These are phyloP conservation scores for Leccinum fuscescens DNA, from an alignment of 1,284 basidiomycete genomes.

Conservation along the genomic window DNA sequence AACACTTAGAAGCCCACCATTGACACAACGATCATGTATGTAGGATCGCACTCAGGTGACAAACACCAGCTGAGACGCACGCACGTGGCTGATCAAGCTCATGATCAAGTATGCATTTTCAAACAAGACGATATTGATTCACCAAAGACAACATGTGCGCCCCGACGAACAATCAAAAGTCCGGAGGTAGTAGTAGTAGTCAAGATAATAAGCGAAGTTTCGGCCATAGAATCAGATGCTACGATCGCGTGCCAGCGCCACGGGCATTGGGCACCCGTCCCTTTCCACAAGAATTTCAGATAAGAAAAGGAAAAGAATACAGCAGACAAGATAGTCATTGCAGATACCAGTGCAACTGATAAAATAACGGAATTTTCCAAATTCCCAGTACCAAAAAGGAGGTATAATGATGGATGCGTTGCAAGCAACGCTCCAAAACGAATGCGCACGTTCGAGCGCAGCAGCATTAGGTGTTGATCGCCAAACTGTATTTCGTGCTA, in stretches of 20 bases:
- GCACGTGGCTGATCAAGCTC: background rate
- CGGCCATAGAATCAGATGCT: background rate
- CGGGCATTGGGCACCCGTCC: background rate
- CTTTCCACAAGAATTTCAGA: background rate
- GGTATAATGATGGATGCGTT: background rate
- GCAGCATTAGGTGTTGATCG: constrained; percentile 33
- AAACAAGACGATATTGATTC: background rate
- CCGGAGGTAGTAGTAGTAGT: background rate
- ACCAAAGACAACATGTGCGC: background rate
- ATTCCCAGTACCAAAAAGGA: background rate
- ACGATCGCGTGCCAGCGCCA: background rate
- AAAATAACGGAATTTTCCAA: background rate
- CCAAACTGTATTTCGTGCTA: constrained; percentile 43
- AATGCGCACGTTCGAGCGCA: background rate
- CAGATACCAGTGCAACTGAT: background rate
- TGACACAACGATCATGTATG: background rate
- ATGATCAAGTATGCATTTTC: background rate
- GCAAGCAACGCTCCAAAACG: background rate
- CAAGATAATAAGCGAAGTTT: background rate
- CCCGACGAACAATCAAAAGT: background rate
- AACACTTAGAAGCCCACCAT: background rate
- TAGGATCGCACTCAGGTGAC: background rate
- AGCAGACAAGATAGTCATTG: background rate
- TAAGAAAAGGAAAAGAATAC: background rate
- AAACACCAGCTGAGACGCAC: background rate